Conservation (phyloP, 768 basidiomycete genomes). For the Termitomyces sp. region DNA sequence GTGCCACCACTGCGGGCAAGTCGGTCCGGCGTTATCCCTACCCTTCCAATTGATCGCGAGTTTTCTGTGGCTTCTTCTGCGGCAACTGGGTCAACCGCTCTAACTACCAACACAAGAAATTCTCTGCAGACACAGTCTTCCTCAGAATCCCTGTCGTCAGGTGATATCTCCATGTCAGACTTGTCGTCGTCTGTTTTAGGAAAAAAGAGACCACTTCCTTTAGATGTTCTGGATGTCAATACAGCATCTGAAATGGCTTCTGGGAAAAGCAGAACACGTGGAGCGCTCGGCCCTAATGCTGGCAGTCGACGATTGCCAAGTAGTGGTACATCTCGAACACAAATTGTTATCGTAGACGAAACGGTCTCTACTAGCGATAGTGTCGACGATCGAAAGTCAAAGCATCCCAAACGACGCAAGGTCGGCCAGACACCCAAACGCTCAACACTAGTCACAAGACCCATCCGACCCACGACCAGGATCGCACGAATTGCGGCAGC, state of each 20-base stretch:
- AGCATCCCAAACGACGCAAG: constrained; percentile 31
- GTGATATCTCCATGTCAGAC: constrained; percentile 27
- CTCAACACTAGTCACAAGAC: constrained; percentile 8
- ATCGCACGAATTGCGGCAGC: constrained; percentile 10
- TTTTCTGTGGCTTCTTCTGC: constrained; percentile 14
- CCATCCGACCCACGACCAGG: constrained; percentile 12
- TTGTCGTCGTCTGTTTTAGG: constrained; percentile 37
- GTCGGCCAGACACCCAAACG: constrained; percentile 18
- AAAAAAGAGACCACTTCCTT: constrained; percentile 37
- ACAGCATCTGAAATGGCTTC: constrained; percentile 17
- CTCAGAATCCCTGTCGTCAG: constrained; percentile 35
- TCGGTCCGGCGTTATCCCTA: constrained; percentile 8
- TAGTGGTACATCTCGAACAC: not conserved
- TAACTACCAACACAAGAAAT: constrained; percentile 35
- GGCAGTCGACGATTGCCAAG: not conserved
- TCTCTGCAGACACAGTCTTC: constrained; percentile 36
- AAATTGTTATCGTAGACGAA: constrained; percentile 3
- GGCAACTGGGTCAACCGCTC: constrained; percentile 29
- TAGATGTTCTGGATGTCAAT: constrained; percentile 13
- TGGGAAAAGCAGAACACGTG: not conserved
- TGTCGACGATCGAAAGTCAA: constrained; percentile 17
- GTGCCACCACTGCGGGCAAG: constrained; percentile 20
- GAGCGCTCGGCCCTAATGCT: not conserved
- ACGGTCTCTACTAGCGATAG: constrained; percentile 16
- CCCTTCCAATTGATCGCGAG: constrained; percentile 10